phyloP scores from a whole-genome alignment of 2,329 filamentous ascomycete species.

The Grosmannia huntii region DNA sequence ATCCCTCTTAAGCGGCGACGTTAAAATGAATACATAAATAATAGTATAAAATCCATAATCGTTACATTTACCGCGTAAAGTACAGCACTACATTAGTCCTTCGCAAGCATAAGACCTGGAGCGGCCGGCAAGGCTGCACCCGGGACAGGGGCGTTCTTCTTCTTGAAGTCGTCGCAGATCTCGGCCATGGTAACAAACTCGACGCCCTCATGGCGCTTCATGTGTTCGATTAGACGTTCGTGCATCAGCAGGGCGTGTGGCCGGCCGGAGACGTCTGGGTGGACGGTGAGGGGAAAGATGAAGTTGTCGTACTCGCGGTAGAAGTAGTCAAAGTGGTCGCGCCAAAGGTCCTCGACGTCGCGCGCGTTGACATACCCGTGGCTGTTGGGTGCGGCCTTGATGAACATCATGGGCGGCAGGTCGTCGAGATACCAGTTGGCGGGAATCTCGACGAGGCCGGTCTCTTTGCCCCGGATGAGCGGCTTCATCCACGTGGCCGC shows the following conservation, averaged over 20 bases:
- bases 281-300: conserved; percentile 65
- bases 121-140: neutral
- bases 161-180: neutral
- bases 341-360: conserved; percentile 49
- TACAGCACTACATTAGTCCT: no score
- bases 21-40: no score
- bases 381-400: conserved; percentile 51
- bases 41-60: no score
- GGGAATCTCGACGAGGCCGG: conserved; percentile 53
- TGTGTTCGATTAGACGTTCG: conserved; percentile 13
- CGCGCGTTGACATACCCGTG: conserved; percentile 46
- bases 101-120: neutral
- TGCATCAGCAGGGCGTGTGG: conserved; percentile 50
- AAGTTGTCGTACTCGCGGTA: conserved; percentile 68
- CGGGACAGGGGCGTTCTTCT: neutral
- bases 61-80: no score
- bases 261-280: conserved; percentile 59
- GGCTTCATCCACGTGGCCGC: conserved; percentile 56
- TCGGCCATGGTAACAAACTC: conserved; percentile 50
- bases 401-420: conserved; percentile 59
- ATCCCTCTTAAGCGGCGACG: no score
- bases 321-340: conserved; percentile 59
- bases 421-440: conserved; percentile 53
- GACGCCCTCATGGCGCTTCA: conserved; percentile 23
- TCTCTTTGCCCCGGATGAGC: conserved; percentile 42